These are phyloP conservation scores for Cicer bijugum DNA, from an alignment of 306 rosid species.

Conservation along the genomic window DNA sequence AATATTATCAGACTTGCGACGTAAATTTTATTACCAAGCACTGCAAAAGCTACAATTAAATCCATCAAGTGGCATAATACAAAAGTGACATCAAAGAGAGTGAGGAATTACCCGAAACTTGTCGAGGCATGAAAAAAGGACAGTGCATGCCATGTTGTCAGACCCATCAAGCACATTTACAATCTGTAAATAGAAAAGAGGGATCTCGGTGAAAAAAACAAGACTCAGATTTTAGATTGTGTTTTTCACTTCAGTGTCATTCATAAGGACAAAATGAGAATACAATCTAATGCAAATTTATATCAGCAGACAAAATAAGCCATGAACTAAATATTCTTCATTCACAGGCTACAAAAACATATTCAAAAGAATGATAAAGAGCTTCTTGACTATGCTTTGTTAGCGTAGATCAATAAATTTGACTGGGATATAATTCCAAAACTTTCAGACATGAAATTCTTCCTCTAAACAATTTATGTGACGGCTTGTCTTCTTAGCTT, in stretches of 20 bases:
- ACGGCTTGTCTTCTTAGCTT: constrained; percentile 10
- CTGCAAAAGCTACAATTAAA: constrained; percentile 1
- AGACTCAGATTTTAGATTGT: constrained; percentile 8
- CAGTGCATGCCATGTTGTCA: constrained; percentile 62
- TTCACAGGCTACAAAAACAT: constrained; percentile 19
- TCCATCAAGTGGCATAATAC: constrained; percentile 5
- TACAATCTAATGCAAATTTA: constrained; percentile 15
- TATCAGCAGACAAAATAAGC: constrained; percentile 9
- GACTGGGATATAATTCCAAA: constrained; percentile 27
- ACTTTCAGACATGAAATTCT: constrained; percentile 24
- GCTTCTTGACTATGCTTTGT: not conserved
- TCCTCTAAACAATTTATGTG: not conserved
- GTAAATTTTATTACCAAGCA: not conserved
- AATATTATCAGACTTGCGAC: constrained; percentile 3
- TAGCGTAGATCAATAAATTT: not conserved
- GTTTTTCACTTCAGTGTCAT: constrained; percentile 25
- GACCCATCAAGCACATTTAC: constrained; percentile 82
- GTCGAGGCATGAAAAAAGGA: constrained; percentile 78
- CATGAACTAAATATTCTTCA: constrained; percentile 6
- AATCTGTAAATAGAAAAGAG: constrained; percentile 56
- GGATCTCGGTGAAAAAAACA: not conserved
- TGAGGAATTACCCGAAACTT: constrained; percentile 62
- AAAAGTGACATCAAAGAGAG: constrained; percentile 37
- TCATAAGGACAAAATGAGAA: not conserved
- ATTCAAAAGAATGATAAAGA: constrained; percentile 13